A percentile compares a stretch with the other conserved stretches of the same genome.
phyloP scores from a whole-genome alignment of 192 early-diverging fungal genomes.

The Pilobolus umbonatus region DNA sequence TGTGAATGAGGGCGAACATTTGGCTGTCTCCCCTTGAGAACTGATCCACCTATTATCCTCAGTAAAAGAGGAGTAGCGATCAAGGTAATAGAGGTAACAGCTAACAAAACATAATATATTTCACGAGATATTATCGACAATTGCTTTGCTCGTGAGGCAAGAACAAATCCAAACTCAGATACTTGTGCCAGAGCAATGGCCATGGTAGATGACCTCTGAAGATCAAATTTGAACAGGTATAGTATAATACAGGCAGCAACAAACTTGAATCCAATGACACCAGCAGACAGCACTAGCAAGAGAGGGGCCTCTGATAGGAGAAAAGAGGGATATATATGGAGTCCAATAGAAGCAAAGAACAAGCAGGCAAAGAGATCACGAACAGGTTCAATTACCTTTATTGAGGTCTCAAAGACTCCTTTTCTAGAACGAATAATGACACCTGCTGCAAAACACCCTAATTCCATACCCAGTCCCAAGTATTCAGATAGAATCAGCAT shows the following conservation, averaged over 20 bases:
- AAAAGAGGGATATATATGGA: conserved; percentile 57
- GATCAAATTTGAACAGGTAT: conserved; percentile 34
- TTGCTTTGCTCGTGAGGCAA: conserved; percentile 51
- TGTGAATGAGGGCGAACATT: no score
- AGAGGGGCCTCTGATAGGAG: conserved; percentile 43
- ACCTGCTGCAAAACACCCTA: conserved; percentile 57
- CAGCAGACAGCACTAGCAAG: conserved; percentile 39
- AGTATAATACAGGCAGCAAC: conserved; percentile 34
- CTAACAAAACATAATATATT: conserved; percentile 50
- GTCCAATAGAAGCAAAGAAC: conserved; percentile 55
- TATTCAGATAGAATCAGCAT: conserved; percentile 36
- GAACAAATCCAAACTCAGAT: conserved; percentile 55
- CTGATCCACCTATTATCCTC: conserved; percentile 21
- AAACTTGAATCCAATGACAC: conserved; percentile 46
- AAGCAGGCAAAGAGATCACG: conserved; percentile 49
- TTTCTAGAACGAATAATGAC: conserved; percentile 47
- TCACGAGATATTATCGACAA: conserved; percentile 47
- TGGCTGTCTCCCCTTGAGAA: no score
- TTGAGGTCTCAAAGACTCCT: conserved; percentile 30
- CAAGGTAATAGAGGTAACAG: conserved; percentile 44
- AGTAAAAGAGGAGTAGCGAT: conserved; percentile 51
- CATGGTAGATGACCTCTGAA: conserved; percentile 33
- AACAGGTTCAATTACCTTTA: conserved; percentile 42
- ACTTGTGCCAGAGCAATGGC: conserved; percentile 52
- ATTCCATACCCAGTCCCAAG: conserved; percentile 49